Base-by-base conservation (phyloP, 495 filamentous ascomycete species). In the Mycothermus thermophilus region DNA sequence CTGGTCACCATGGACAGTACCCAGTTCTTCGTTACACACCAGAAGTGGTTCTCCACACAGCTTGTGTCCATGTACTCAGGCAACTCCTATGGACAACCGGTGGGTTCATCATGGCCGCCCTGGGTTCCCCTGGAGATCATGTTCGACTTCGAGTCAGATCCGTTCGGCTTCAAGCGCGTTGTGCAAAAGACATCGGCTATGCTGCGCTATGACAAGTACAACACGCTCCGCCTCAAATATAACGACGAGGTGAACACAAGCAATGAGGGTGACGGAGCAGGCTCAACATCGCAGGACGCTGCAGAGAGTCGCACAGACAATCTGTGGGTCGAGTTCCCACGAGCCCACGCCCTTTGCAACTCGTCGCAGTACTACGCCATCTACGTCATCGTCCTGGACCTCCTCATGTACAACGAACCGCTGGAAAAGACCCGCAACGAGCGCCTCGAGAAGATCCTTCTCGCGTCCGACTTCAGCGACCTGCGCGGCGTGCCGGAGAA, bases 391-490 rank as follows among this genome's bases (percentile, higher is more conserved):
- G 85, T 93, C 8, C 66, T 94, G 43, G 90, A 97, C 57, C 68
- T 97, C 20, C 66, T 97, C 34, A 74, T 97, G 43, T 97, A 95
- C 54, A 93, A 74, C 48, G 90, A 97, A 51, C 90, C 90, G 13
- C 64, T 92, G 21, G 92, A 97, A 59, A 97, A 97, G 62, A 84
- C 90, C 12, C 72, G 90, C 14, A 92, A 71, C 37, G 92, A 97
- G 52, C 75, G 83, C 35, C 63, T 97, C 8, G 90, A 97, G 55
- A 94, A 92, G 66, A 97, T 97, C 48, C 93, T 97, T 82, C 75
- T 96, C 16, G 90, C 85, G n/a, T 96, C 92, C 9, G 90, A 99
- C 62, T 99, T 99, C 56, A 99, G 90, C 57, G 88, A 99, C 48
- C 68, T 99, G 20, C 75, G 83, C 26, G 90, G 90, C 21, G 83